Conservation (phyloP, 371 early-diverging fungal genomes). For the Apophysomyces ossiformis region DNA sequence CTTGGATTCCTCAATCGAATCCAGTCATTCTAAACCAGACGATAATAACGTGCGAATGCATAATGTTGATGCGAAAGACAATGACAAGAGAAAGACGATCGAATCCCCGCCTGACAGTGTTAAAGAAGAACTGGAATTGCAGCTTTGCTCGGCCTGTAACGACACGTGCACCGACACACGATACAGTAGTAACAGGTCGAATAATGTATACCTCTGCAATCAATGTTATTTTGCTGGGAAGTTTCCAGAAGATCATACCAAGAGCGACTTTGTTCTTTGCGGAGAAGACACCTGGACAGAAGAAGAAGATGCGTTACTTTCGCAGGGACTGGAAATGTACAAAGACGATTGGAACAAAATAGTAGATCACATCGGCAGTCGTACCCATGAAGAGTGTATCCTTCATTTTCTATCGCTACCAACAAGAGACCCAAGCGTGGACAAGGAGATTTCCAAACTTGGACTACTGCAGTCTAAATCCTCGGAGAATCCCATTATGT, state of each 20-base stretch:
- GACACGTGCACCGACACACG: slow-evolving; percentile 74
- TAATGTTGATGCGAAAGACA: neutral
- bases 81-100: neutral
- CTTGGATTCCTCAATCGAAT: slow-evolving; percentile 20
- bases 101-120: neutral
- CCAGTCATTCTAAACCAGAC: slow-evolving; percentile 3
- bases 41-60: neutral
- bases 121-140: slow-evolving; percentile 9
- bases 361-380: slow-evolving; percentile 44
- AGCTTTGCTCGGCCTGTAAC: slow-evolving; percentile 77
- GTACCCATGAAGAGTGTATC: slow-evolving; percentile 52
- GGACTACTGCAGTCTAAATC: slow-evolving; percentile 57
- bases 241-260: slow-evolving; percentile 77
- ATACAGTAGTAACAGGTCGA: slow-evolving; percentile 73
- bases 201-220: slow-evolving; percentile 69
- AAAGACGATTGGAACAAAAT: slow-evolving; percentile 47
- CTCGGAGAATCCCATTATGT: slow-evolving; percentile 95
- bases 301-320: slow-evolving; percentile 35
- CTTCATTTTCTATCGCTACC: slow-evolving; percentile 47
- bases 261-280: slow-evolving; percentile 76
- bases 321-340: slow-evolving; percentile 39
- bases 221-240: slow-evolving; percentile 86
- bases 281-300: slow-evolving; percentile 39
- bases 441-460: slow-evolving; percentile 42
- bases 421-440: slow-evolving; percentile 72